Evolutionary conservation across 768 basidiomycete species (phyloP).

Genomic region (Tubosaeta sp.): DNA sequence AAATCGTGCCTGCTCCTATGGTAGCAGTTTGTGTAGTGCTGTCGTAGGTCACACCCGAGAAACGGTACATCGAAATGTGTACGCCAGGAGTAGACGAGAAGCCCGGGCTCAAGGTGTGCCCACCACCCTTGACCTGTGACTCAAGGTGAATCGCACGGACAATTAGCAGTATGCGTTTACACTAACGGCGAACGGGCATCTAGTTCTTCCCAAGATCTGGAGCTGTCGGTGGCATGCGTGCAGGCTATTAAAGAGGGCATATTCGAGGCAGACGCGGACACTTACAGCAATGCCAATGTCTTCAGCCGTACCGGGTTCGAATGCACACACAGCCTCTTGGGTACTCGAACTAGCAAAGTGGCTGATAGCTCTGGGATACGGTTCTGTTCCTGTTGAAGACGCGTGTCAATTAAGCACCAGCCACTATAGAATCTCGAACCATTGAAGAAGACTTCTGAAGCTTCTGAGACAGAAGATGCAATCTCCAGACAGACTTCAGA

Average conservation of each 20-base stretch:
- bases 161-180: background rate
- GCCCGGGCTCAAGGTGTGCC: conserved; percentile 50
- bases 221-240: conserved; percentile 34
- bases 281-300: conserved; percentile 50
- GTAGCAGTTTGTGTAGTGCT: conserved; percentile 35
- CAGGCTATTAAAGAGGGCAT: background rate
- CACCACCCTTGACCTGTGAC: conserved; percentile 59
- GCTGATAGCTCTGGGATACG: conserved; percentile 39
- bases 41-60: conserved; percentile 44
- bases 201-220: conserved; percentile 38
- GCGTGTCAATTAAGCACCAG: conserved; percentile 6
- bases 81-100: conserved; percentile 61
- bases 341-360: conserved; percentile 51
- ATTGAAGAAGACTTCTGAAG: conserved; percentile 22
- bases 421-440: conserved; percentile 7
- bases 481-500: conserved; percentile 17
- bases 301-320: conserved; percentile 53
- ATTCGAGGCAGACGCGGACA: background rate
- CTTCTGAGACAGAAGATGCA: conserved; percentile 16
- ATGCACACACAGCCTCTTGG: conserved; percentile 46
- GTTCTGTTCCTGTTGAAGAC: conserved; percentile 13
- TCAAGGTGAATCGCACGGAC: background rate
- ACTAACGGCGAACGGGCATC: conserved; percentile 53
- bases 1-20: conserved; percentile 44
- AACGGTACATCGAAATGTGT: conserved; percentile 52